Evolutionary conservation across 345 rosid genomes (phyloP), one percentile per base, ranked within the genome.

Genomic region (Heritiera fomes): DNA sequence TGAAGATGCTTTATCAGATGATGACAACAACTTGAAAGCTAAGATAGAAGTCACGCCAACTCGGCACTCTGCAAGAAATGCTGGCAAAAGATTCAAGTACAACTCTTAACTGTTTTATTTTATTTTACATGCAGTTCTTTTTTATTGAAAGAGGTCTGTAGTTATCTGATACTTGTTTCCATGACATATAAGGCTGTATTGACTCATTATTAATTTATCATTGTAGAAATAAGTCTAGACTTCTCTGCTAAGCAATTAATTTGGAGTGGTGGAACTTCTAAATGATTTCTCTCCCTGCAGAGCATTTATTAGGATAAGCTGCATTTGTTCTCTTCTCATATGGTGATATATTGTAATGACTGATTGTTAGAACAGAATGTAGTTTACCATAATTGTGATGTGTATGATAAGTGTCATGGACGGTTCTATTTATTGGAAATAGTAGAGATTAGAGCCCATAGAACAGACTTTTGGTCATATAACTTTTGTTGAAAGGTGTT

Each of bases 31-130:
- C 60, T 43, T 83, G 69, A 87, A 85, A 49, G 86, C 73, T 70
- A 82, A 80, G 87, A 85, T 80, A 79, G 88, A 91, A 86, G 78
- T 77, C 46, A 91, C 90, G 32, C 98, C 94, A 7, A 84, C 85
- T 56, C 91, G 92, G 43, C 89, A 87, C 23, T 93, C 95, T 63
- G 87, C 80, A 81, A 87, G 99, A 87, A 92, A 80, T 52, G 86
- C 93, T 68, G 88, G 95, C 9, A 95, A 88, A 87, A 91, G 75
- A 75, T 89, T 90, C 83, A 92, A 86, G 97, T 91, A 83, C 58
- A 76, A 2, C 41, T 64, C 87, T 59, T 59, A 10, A 43, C 62
- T 61, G 38, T 46, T 74, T 80, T 68, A 9, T 75, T 73, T 65
- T 65, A 59, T 73, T 61, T 78, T 62, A 56, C 45, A 30, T 49